Conservation (phyloP, 1,284 basidiomycete genomes). For the Sphagnurus paluster region DNA sequence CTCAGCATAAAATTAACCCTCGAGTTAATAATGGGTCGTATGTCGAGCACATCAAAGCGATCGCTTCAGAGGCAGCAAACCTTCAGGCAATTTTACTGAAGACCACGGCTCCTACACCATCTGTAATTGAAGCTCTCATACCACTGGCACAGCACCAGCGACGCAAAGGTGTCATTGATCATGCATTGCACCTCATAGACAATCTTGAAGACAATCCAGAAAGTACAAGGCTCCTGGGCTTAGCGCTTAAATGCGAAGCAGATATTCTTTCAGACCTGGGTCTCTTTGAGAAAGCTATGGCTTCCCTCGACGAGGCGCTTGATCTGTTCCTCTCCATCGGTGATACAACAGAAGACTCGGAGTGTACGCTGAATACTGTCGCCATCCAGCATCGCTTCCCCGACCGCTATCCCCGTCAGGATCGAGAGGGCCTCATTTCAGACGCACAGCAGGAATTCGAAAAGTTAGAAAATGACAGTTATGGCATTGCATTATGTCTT, state of each 20-base stretch:
- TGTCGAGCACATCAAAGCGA: neutral
- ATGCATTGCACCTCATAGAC: constrained; percentile 1
- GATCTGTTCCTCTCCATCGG: neutral
- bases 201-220: neutral
- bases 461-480: neutral
- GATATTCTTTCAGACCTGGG: neutral
- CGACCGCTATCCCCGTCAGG: neutral
- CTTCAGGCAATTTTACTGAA: constrained; percentile 3
- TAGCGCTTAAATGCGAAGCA: neutral
- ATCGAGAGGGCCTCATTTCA: neutral
- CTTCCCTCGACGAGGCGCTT: neutral
- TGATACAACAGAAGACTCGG: neutral
- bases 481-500: neutral
- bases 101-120: neutral
- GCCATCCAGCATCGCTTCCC: neutral
- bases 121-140: neutral
- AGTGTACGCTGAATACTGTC: neutral
- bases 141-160: constrained; percentile 7
- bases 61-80: constrained; percentile 5
- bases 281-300: neutral
- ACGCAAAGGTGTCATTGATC: constrained; percentile 4
- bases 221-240: neutral
- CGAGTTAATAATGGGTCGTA: neutral
- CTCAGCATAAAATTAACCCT: neutral
- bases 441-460: neutral